Evolutionary conservation across 1,139 yeast genomes (phyloP).

Genomic region (Zygosaccharomyces sapae): DNA sequence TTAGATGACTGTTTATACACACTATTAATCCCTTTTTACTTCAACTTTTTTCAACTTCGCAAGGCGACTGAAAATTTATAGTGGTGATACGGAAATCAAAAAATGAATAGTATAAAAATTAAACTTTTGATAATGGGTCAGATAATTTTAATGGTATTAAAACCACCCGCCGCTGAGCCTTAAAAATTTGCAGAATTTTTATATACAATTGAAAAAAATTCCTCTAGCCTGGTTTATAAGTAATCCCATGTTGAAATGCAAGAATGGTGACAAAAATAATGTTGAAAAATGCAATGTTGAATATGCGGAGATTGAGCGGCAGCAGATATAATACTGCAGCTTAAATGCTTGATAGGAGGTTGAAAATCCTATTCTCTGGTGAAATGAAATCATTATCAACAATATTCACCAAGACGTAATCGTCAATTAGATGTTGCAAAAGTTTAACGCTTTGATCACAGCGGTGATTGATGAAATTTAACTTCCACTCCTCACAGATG

Average conservation of each 20-base stretch:
- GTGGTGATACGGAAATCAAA: too few species aligned
- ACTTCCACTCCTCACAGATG: conserved; percentile 76
- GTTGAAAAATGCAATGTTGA: conserved; percentile 14
- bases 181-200: neutral
- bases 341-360: conserved; percentile 21
- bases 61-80: neutral
- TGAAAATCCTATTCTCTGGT: conserved; percentile 39
- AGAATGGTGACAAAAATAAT: conserved; percentile 15
- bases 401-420: conserved; percentile 75
- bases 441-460: conserved; percentile 39
- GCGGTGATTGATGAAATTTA: conserved; percentile 45
- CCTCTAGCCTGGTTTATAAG: conserved; percentile 1
- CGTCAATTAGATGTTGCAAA: conserved; percentile 49
- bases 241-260: conserved; percentile 27
- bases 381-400: conserved; percentile 78
- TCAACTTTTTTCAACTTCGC: neutral
- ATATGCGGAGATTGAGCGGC: conserved; percentile 7
- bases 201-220: conserved; percentile 1
- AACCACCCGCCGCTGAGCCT: neutral
- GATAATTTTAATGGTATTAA: neutral
- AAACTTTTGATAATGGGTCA: neutral
- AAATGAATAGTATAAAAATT: too few species aligned
- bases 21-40: neutral
- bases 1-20: neutral
- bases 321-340: neutral